Percentiles rank a stretch among this genome's conserved stretches.
phyloP scores from a whole-genome alignment of 2,329 filamentous ascomycete species.

The Ascomycota sp. region DNA sequence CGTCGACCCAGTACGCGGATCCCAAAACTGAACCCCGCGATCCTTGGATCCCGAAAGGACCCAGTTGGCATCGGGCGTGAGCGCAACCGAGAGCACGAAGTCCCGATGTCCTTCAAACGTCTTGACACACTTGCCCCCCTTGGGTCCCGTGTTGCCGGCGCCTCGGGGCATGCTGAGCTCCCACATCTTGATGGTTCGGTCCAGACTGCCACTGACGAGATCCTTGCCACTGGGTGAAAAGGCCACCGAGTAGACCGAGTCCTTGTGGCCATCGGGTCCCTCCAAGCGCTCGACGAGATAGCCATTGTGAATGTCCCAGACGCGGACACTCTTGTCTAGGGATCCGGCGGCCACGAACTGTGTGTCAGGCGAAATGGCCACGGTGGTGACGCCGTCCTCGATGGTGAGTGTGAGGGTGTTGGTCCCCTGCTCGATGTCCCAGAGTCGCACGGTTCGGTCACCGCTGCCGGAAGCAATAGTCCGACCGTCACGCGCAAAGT shows the following conservation, averaged over 20 bases:
- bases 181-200: conserved; percentile 99
- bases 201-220: conserved; percentile 81
- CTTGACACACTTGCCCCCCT: conserved; percentile 83
- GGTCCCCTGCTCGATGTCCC: conserved; percentile 76
- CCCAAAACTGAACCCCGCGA: conserved; percentile 95
- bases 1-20: conserved; percentile 76
- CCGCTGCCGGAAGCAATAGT: conserved; percentile 92
- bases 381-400: conserved; percentile 91
- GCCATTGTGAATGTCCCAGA: conserved; percentile 81
- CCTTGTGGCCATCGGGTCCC: conserved; percentile 84
- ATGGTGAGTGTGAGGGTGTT: conserved; percentile 76
- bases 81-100: conserved; percentile 86
- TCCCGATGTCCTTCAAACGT: conserved; percentile 97
- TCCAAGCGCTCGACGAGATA: conserved; percentile 82
- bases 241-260: conserved; percentile 89
- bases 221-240: conserved; percentile 88
- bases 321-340: conserved; percentile 90
- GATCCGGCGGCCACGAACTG: conserved; percentile 88
- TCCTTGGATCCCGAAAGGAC: conserved; percentile 96
- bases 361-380: conserved; percentile 89
- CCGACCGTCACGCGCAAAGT: conserved; percentile 82
- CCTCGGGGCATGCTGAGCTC: conserved; percentile 60
- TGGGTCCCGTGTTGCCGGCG: conserved; percentile 44
- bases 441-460: conserved; percentile 82
- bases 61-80: conserved; percentile 88